Evolutionary conservation across 2,329 filamentous ascomycete species (phyloP).

Genomic region (Ophiostoma sp.): DNA sequence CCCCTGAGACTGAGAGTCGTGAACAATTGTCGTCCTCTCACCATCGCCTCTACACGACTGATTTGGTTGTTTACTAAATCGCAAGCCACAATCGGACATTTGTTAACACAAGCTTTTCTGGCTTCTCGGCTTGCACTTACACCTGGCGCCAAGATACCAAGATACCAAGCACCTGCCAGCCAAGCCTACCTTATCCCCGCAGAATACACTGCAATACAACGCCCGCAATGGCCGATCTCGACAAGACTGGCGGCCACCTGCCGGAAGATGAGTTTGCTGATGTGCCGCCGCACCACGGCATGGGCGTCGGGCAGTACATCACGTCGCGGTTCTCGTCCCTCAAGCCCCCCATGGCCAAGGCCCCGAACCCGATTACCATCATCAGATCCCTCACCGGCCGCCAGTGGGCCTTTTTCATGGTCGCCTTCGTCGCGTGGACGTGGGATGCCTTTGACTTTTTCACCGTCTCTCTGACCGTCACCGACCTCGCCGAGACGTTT

Average conservation of each 20-base stretch:
- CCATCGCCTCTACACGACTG: not conserved
- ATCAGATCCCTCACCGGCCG: conserved; percentile 56
- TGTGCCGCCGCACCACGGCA: conserved; percentile 44
- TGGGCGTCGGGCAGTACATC: conserved; percentile 44
- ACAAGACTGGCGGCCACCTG: conserved; percentile 24
- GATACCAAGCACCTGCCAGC: conserved; percentile 4
- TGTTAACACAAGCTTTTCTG: conserved; percentile 8
- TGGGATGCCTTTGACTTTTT: conserved; percentile 49
- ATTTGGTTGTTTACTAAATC: not conserved
- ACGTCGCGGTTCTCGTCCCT: conserved; percentile 50
- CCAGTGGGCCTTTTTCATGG: conserved; percentile 71
- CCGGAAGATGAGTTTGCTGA: conserved; percentile 25
- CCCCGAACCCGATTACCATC: conserved; percentile 67
- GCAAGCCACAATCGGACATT: not conserved
- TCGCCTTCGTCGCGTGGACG: conserved; percentile 63
- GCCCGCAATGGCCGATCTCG: conserved; percentile 25
- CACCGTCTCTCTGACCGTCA: conserved; percentile 70
- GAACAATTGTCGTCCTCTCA: not conserved
- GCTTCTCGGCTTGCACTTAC: not conserved
- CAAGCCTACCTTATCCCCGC: not conserved
- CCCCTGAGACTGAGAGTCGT: not conserved
- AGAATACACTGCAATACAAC: not conserved
- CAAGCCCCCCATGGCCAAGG: conserved; percentile 48
- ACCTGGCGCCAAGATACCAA: conserved; percentile 9
- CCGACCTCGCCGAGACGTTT: conserved; percentile 56